Evolutionary conservation across 352 stramenopile species (phyloP).

Genomic region (Globisporangium paroecandrum): DNA sequence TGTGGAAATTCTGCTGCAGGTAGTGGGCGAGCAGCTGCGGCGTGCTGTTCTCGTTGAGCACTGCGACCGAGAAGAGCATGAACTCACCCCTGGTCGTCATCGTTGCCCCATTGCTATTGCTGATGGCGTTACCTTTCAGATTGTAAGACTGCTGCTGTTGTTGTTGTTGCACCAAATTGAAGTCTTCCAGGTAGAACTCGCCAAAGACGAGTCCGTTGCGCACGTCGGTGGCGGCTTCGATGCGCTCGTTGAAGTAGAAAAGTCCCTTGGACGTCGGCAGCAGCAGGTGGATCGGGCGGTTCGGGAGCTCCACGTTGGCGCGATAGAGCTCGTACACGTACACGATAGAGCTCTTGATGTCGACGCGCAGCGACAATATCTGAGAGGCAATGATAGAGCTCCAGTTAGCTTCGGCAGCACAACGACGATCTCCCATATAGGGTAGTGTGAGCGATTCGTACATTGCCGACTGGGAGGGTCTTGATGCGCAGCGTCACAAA

Average conservation of each 20-base stretch:
- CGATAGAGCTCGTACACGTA: constrained; percentile 82
- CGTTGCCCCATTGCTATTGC: neutral
- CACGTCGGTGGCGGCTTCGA: constrained; percentile 59
- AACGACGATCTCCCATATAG: neutral
- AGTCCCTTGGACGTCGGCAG: constrained; percentile 60
- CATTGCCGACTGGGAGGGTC: constrained; percentile 67
- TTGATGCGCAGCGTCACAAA: constrained; percentile 73
- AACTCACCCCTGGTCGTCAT: constrained; percentile 32
- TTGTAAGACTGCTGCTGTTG: neutral
- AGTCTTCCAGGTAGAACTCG: constrained; percentile 65
- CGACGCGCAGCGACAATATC: constrained; percentile 60
- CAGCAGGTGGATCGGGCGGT: constrained; percentile 62
- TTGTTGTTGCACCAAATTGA: constrained; percentile 30
- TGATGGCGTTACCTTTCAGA: neutral
- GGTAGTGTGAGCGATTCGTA: constrained; percentile 21
- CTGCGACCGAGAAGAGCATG: constrained; percentile 65
- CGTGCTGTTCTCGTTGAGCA: constrained; percentile 52
- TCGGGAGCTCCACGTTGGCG: constrained; percentile 46
- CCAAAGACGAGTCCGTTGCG: constrained; percentile 62
- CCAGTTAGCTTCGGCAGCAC: no score
- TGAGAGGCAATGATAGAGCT: constrained; percentile 8
- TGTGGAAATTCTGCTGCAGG: constrained; percentile 68
- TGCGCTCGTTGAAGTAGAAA: constrained; percentile 66
- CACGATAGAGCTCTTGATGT: constrained; percentile 45
- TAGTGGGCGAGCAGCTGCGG: constrained; percentile 63